These are phyloP conservation scores for Smittium mucronatum DNA, from an alignment of 371 early-diverging fungal genomes.

Conservation along the genomic window DNA sequence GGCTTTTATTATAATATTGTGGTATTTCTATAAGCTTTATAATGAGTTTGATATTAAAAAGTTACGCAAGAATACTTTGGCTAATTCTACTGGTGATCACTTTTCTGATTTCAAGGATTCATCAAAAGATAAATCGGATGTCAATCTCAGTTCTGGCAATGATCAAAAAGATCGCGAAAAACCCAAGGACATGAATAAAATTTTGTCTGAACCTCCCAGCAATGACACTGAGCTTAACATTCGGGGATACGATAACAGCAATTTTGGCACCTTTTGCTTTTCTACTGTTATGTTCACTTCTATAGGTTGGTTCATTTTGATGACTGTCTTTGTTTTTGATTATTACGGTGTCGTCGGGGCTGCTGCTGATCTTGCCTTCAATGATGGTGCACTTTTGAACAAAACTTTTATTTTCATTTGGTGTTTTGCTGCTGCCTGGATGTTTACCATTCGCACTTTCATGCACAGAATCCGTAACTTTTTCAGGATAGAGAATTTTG, in stretches of 20 bases:
- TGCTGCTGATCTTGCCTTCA: constrained; percentile 8
- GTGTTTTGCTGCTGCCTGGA: constrained; percentile 47
- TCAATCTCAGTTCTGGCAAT: background rate
- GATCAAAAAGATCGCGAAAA: background rate
- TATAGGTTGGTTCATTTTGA: constrained; percentile 40
- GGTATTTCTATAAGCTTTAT: background rate
- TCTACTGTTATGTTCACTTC: constrained; percentile 37
- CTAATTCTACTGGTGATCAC: too few relatives aligned
- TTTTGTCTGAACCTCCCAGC: background rate
- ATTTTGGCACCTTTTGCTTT: constrained; percentile 39
- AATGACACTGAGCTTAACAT: constrained; percentile 27
- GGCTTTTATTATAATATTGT: background rate
- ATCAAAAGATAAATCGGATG: background rate
- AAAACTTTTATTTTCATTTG: constrained; percentile 48
- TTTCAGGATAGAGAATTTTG: constrained; percentile 42
- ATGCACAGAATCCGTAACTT: constrained; percentile 41
- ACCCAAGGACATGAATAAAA: background rate
- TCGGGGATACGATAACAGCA: constrained; percentile 42
- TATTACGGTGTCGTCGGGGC: constrained; percentile 31
- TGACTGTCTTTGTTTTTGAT: constrained; percentile 47
- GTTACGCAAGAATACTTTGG: background rate
- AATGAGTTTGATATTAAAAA: constrained; percentile 3
- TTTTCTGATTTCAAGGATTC: background rate
- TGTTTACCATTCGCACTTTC: constrained; percentile 33
- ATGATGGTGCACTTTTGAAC: constrained; percentile 34